Evolutionary conservation across 108 stramenopile species (phyloP).

Genomic region (Skeletonema potamos): DNA sequence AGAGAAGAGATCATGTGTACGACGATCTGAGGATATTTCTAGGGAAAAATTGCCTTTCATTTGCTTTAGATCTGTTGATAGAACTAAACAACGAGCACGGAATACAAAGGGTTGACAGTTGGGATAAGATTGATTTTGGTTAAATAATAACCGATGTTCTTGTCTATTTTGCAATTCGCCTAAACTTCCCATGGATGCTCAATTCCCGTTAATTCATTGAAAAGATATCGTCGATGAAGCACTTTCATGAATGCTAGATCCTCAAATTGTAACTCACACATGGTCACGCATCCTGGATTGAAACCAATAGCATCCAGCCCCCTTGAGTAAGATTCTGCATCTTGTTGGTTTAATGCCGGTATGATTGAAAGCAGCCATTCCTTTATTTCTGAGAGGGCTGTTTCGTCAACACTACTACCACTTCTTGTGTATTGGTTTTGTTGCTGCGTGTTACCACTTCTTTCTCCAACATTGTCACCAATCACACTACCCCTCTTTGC

Average conservation of each 20-base stretch:
- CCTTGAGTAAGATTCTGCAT: conserved; percentile 17
- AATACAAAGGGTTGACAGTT: conserved; percentile 4
- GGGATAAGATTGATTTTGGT: neutral
- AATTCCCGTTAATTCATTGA: conserved; percentile 30
- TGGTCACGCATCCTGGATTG: conserved; percentile 34
- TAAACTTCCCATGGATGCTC: conserved; percentile 30
- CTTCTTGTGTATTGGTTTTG: neutral
- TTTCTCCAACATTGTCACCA: neutral
- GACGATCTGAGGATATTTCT: conserved; percentile 23
- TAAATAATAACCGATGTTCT: neutral
- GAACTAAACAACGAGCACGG: conserved; percentile 11
- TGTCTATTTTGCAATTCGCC: neutral
- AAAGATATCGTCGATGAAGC: conserved; percentile 37
- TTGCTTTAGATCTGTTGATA: conserved; percentile 27
- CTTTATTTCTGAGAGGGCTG: conserved; percentile 7
- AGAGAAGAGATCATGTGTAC: neutral
- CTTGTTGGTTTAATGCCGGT: conserved; percentile 11
- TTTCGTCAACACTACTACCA: neutral
- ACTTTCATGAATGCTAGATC: conserved; percentile 47
- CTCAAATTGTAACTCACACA: conserved; percentile 30
- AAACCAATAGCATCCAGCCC: conserved; percentile 31
- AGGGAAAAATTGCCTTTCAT: conserved; percentile 45
- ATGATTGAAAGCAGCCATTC: conserved; percentile 26
- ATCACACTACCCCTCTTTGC: conserved; percentile 1
- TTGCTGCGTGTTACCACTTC: neutral